phyloP scores from a whole-genome alignment of 73 alveolate species.

The Uronychia binucleata region DNA sequence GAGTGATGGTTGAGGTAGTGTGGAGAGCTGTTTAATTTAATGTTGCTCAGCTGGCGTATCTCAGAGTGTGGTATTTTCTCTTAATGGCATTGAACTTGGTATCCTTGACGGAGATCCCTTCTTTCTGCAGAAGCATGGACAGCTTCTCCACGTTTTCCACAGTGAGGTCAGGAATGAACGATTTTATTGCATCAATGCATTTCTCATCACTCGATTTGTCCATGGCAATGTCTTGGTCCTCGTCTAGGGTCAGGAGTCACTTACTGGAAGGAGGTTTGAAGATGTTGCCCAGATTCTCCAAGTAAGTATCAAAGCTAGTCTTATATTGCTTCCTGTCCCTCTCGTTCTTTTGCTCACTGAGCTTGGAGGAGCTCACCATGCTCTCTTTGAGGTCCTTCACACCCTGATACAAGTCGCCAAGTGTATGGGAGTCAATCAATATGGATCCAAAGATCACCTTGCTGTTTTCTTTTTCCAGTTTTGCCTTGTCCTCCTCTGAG shows the following conservation, averaged over 20 bases:
- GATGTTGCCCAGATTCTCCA: slow-evolving; percentile 39
- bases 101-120: slow-evolving; percentile 23
- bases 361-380: slow-evolving; percentile 36
- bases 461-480: background rate
- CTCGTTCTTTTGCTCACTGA: slow-evolving; percentile 22
- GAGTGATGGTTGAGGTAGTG: no score
- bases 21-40: background rate
- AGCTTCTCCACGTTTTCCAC: slow-evolving; percentile 55
- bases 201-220: slow-evolving; percentile 3
- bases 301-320: slow-evolving; percentile 4
- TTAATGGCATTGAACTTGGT: slow-evolving; percentile 35
- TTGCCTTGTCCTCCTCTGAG: background rate
- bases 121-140: slow-evolving; percentile 23
- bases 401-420: slow-evolving; percentile 27
- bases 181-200: slow-evolving; percentile 11
- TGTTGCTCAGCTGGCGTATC: slow-evolving; percentile 23
- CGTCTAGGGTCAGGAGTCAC: slow-evolving; percentile 3
- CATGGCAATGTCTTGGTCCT: slow-evolving; percentile 31
- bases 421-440: slow-evolving; percentile 22
- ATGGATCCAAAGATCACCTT: background rate
- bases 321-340: slow-evolving; percentile 41
- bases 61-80: slow-evolving; percentile 49
- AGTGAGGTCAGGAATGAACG: slow-evolving; percentile 37
- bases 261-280: slow-evolving; percentile 42
- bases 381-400: slow-evolving; percentile 42